A percentile compares a stretch with the other conserved stretches of the same genome.
Conservation (phyloP, 345 rosid species). For the Moricandia moricandioides region DNA sequence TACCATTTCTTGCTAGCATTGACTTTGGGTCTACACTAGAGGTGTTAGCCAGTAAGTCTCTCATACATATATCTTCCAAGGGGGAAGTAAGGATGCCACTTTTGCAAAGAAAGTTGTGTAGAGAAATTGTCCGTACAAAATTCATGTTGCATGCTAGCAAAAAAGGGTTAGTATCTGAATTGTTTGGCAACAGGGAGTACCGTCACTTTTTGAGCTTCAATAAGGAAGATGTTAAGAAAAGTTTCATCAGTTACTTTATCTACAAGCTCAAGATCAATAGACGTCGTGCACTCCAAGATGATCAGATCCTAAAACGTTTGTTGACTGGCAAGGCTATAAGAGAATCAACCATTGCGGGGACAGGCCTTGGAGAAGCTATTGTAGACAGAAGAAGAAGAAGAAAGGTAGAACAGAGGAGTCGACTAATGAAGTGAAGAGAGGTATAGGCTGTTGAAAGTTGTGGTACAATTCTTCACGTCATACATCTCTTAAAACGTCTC, state of each 20-base stretch:
- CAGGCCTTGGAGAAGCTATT: not conserved
- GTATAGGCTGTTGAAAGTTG: not conserved
- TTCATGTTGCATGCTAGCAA: not conserved
- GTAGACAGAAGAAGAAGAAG: not conserved
- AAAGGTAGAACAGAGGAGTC: not conserved
- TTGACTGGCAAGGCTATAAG: not conserved
- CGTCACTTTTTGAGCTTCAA: not conserved
- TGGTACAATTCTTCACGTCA: too few relatives aligned
- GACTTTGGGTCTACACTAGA: not conserved
- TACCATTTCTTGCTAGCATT: not conserved
- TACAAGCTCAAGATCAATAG: not conserved
- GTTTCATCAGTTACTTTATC: not conserved
- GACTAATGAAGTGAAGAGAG: not conserved
- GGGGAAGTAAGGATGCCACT: not conserved
- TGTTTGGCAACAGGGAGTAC: not conserved
- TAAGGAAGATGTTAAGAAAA: not conserved
- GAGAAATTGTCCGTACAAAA: not conserved
- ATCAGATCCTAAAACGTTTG: not conserved
- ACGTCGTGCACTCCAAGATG: not conserved
- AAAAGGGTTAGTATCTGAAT: not conserved
- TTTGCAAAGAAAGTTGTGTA: not conserved
- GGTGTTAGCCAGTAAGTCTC: not conserved
- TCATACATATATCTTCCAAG: not conserved
- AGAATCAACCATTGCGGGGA: not conserved
- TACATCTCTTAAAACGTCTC: too few relatives aligned